Percentiles rank a stretch among this genome's conserved stretches.
phyloP scores from a whole-genome alignment of 495 filamentous ascomycete genomes.

The Podospora australis region DNA sequence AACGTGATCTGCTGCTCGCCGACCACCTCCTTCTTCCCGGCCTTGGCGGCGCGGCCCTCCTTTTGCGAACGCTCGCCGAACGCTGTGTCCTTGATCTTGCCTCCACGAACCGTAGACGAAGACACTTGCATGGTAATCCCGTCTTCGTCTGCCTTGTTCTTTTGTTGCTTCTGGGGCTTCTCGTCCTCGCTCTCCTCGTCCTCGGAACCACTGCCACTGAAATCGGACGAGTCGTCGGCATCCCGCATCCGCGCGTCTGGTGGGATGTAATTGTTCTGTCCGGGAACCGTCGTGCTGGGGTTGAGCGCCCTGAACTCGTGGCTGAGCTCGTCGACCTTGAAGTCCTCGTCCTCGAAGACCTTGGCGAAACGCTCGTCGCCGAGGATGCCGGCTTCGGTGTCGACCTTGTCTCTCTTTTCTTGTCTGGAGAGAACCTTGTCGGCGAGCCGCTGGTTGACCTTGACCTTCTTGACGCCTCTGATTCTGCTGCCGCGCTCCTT shows the following conservation, averaged over 20 bases:
- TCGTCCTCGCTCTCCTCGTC: slow-evolving; percentile 32
- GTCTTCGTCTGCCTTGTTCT: slow-evolving; percentile 26
- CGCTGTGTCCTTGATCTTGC: slow-evolving; percentile 51
- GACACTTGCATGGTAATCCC: slow-evolving; percentile 63
- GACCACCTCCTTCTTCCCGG: slow-evolving; percentile 50
- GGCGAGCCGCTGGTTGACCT: slow-evolving; percentile 78
- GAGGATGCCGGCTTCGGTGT: slow-evolving; percentile 55
- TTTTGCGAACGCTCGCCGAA: slow-evolving; percentile 63
- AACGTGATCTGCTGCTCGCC: slow-evolving; percentile 88
- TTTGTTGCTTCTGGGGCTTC: slow-evolving; percentile 37
- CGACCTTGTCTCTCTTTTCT: slow-evolving; percentile 70
- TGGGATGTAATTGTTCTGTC: no score
- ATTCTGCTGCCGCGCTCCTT: slow-evolving; percentile 91
- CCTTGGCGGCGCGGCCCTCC: slow-evolving; percentile 37
- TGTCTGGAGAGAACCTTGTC: slow-evolving; percentile 76
- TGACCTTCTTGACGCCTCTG: slow-evolving; percentile 83
- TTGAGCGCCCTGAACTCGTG: slow-evolving; percentile 82
- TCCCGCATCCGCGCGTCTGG: slow-evolving; percentile 4
- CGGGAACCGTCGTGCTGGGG: slow-evolving; percentile 53
- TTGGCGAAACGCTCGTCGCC: slow-evolving; percentile 78
- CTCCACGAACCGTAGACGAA: slow-evolving; percentile 52
- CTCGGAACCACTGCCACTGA: slow-evolving; percentile 13
- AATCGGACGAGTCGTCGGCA: slow-evolving; percentile 10
- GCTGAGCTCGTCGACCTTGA: slow-evolving; percentile 84
- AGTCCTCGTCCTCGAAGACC: slow-evolving; percentile 89